These are phyloP conservation scores for Aspergillus fischeri DNA, from an alignment of 2,329 filamentous ascomycete genomes.

Conservation along the genomic window DNA sequence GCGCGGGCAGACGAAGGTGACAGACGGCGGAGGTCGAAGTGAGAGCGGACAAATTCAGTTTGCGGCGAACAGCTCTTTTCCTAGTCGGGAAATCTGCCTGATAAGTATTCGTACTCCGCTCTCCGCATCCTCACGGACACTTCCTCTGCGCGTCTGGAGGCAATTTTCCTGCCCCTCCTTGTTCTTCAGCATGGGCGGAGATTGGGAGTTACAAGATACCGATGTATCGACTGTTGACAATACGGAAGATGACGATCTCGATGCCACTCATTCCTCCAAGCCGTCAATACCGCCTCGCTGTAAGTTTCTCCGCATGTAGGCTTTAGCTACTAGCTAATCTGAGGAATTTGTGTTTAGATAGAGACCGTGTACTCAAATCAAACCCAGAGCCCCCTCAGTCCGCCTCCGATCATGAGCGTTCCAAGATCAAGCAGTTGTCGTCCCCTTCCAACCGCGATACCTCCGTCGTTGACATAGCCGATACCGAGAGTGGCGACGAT, in stretches of 20 bases:
- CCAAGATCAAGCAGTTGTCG: conserved; percentile 3
- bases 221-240: conserved; percentile 25
- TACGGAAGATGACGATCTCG: conserved; percentile 42
- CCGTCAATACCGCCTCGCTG: conserved; percentile 1
- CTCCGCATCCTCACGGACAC: conserved; percentile 10
- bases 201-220: conserved; percentile 21
- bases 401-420: background rate
- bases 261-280: conserved; percentile 30
- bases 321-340: conserved; percentile 10
- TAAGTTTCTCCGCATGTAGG: conserved; percentile 5
- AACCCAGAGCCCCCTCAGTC: background rate
- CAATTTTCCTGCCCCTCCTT: background rate
- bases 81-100: conserved; percentile 13
- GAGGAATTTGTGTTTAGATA: conserved; percentile 9
- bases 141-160: background rate
- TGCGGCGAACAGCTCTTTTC: conserved; percentile 20
- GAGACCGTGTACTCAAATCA: background rate
- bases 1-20: background rate
- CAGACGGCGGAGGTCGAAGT: background rate
- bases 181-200: conserved; percentile 20
- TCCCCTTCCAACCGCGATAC: conserved; percentile 13
- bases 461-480: conserved; percentile 19
- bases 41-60: conserved; percentile 4
- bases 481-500: conserved; percentile 26
- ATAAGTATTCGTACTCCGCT: conserved; percentile 1